These are phyloP conservation scores for Didymella arachidicola DNA, from an alignment of 2,329 filamentous ascomycete species.

Conservation along the genomic window DNA sequence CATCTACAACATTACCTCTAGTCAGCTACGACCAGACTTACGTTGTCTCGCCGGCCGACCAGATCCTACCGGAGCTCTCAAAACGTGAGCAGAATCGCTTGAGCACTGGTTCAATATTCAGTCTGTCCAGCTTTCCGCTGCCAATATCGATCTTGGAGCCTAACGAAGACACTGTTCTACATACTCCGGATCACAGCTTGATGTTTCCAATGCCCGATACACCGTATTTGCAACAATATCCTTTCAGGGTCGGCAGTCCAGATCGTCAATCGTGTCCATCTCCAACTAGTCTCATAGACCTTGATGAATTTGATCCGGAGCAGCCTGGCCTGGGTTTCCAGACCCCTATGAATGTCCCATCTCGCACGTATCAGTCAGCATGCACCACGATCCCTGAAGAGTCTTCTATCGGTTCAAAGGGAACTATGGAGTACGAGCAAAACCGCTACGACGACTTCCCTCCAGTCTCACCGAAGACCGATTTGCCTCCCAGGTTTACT, in stretches of 20 bases:
- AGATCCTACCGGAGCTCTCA: constrained; percentile 20
- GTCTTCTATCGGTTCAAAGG: constrained; percentile 28
- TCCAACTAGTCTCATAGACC: constrained; percentile 23
- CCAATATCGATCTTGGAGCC: constrained; percentile 87
- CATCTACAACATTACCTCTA: constrained; percentile 52
- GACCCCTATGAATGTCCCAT: constrained; percentile 25
- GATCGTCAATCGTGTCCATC: constrained; percentile 19
- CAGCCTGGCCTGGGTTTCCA: constrained; percentile 30
- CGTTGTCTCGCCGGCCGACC: constrained; percentile 28
- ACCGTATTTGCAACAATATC: constrained; percentile 31
- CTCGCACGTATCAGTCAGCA: constrained; percentile 32
- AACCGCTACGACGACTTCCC: constrained; percentile 42
- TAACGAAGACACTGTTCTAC: constrained; percentile 63
- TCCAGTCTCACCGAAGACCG: constrained; percentile 51
- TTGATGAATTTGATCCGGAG: constrained; percentile 35
- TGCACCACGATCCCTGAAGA: constrained; percentile 40
- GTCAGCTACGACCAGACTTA: constrained; percentile 41
- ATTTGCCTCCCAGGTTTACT: constrained; percentile 30
- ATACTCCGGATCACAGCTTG: constrained; percentile 14
- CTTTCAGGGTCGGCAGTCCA: constrained; percentile 28
- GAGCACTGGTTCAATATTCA: constrained; percentile 44
- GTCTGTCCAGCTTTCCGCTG: constrained; percentile 64
- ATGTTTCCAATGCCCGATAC: constrained; percentile 22
- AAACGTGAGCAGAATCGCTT: constrained; percentile 30
- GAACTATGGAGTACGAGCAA: constrained; percentile 20